Base-by-base conservation (phyloP, 441 rosid genomes). In the Lepidium campestre region DNA sequence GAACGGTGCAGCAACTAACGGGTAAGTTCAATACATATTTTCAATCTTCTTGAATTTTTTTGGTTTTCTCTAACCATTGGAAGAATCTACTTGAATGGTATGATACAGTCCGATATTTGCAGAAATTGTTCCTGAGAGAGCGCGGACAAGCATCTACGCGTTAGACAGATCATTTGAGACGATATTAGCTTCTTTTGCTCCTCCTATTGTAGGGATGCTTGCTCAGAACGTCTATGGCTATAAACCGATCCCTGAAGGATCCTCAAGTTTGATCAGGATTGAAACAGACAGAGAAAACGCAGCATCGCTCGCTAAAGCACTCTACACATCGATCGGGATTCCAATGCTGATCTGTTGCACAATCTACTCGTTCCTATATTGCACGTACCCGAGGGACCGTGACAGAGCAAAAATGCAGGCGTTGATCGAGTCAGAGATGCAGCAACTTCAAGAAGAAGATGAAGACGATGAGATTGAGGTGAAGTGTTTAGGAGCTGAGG, bases 1-100 rank as follows among this genome's bases (percentile, higher is more conserved):
- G 97, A 91, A 86, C 48, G 82, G 59, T 73, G 41, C 93, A n/a
- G 97, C 97, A 13, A 85, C 91, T 29, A 91, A 88, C 78, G 77
- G 85, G 97, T 90, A 76, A 5, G 68, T 20, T 32, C 7, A 46
- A 50, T 39, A 2, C 58, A 17, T 37, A 42, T 12, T 47, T 29
- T 34, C 35, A 58, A n/a, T 18, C 25, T 18, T 48, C 6, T 25
- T 64, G 29, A 20, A 7, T 0, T 1, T 7, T 11, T 31, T 4
- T 3, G 3, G 5, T 3, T 13, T 27, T 6, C 5, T 5, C 11
- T 32, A 23, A 10, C 23, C 31, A 29, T 29, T 0, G 1, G 5
- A 56, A 32, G 48, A 57, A 13, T 35, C 6, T 59, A 13, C 20
- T 52, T 45, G 66, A 63, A 45, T 50, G 70, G 72, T 70, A 29